A percentile compares a stretch with the other conserved stretches of the same genome.
phyloP scores from a whole-genome alignment of 805 yeast genomes.

The Candida lessepsii region DNA sequence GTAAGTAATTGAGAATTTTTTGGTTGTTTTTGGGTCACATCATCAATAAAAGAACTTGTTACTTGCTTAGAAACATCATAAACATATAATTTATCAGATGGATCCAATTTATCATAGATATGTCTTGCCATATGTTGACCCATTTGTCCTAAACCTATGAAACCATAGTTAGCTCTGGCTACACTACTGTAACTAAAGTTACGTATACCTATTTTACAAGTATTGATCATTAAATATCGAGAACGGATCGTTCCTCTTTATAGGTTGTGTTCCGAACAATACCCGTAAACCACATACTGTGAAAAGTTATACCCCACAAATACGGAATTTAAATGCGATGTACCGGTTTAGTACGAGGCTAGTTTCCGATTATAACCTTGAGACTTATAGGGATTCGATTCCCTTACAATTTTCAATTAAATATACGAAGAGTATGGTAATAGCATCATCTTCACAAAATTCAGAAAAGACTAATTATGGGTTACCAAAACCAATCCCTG shows the following conservation, averaged over 20 bases:
- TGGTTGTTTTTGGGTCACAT: constrained; percentile 24
- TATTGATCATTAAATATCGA: neutral
- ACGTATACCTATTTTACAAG: constrained; percentile 1
- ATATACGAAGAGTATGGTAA: no score
- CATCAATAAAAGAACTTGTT: constrained; percentile 22
- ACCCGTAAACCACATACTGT: constrained; percentile 3
- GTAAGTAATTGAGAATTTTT: constrained; percentile 16
- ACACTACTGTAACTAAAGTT: constrained; percentile 1
- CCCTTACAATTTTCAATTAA: neutral
- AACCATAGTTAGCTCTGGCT: constrained; percentile 38
- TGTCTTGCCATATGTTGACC: constrained; percentile 56
- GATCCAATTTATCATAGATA: constrained; percentile 37
- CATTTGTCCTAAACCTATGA: constrained; percentile 59
- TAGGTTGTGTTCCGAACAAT: constrained; percentile 1
- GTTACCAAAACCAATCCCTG: constrained; percentile 48
- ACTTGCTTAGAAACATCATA: constrained; percentile 40
- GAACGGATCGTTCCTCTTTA: neutral
- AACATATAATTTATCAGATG: constrained; percentile 41
- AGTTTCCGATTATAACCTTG: neutral
- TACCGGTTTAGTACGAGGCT: no score
- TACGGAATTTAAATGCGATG: no score
- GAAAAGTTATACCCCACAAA: constrained; percentile 3
- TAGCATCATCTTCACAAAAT: constrained; percentile 29
- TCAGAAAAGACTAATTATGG: constrained; percentile 34
- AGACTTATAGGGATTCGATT: neutral